Conservation (phyloP, 129 eudicot species). For the Daucus carota region DH1_v3.0 NC_030388.2:12949501-12950000, state of each 20-base stretch:
- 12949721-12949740: conserved; percentile 97
- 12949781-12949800: background rate
- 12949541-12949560: conserved; percentile 94
- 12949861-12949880: background rate
- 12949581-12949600: background rate
- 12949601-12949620: background rate
- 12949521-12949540: conserved; percentile 87
- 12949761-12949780: conserved; percentile 72
- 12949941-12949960: background rate
- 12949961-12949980: background rate
- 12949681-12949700: conserved; percentile 3
- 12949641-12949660: background rate
- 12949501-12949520: conserved; percentile 83
- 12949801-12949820: background rate
- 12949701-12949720: conserved; percentile 83
- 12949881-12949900: background rate
- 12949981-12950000: background rate
- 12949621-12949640: background rate
- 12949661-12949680: background rate
- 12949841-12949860: background rate
- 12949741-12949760: conserved; percentile 79
- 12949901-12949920: background rate
- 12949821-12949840: background rate
- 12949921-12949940: background rate
- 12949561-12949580: conserved; percentile 25